Evolutionary conservation across 2,329 filamentous ascomycete genomes (phyloP).

Genomic region (Fonsecaea multimorphosa): DNA sequence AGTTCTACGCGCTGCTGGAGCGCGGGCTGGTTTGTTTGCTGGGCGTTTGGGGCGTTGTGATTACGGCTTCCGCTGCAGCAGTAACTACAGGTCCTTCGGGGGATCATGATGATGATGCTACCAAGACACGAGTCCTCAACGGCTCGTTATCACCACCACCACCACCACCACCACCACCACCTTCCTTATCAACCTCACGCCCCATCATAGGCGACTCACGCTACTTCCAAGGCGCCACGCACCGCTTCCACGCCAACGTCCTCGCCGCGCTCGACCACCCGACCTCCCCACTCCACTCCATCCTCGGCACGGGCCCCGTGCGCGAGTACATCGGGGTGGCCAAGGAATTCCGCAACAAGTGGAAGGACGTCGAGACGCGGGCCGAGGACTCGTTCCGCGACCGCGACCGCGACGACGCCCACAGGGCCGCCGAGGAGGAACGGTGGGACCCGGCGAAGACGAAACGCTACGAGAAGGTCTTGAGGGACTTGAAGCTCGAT

Average conservation of each 20-base stretch:
- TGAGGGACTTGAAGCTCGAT: conserved; percentile 68
- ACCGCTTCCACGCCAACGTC: conserved; percentile 73
- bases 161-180: too few species aligned
- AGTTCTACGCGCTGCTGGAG: conserved; percentile 76
- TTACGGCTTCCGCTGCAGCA: conserved; percentile 48
- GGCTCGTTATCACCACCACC: too few species aligned
- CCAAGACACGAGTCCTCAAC: neutral
- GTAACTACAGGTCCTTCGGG: conserved; percentile 33
- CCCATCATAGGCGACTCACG: conserved; percentile 38
- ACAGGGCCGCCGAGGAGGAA: conserved; percentile 39
- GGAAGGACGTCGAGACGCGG: conserved; percentile 58
- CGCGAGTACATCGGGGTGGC: conserved; percentile 66
- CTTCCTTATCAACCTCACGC: neutral
- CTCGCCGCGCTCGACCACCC: conserved; percentile 64
- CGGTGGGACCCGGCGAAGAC: conserved; percentile 36
- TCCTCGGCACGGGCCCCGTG: conserved; percentile 63
- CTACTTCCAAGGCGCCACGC: conserved; percentile 43
- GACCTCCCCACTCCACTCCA: conserved; percentile 62
- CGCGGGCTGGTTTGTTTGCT: conserved; percentile 71
- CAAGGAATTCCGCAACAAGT: conserved; percentile 73
- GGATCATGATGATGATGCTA: neutral
- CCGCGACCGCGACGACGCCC: too few species aligned
- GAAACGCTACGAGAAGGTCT: conserved; percentile 46
- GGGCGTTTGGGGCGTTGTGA: conserved; percentile 65
- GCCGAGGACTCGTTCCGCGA: conserved; percentile 30